Percentiles rank a stretch among this genome's conserved stretches.
These are phyloP conservation scores for Phytophthora palmivora DNA, from an alignment of 352 stramenopile species.

Conservation along the genomic window DNA sequence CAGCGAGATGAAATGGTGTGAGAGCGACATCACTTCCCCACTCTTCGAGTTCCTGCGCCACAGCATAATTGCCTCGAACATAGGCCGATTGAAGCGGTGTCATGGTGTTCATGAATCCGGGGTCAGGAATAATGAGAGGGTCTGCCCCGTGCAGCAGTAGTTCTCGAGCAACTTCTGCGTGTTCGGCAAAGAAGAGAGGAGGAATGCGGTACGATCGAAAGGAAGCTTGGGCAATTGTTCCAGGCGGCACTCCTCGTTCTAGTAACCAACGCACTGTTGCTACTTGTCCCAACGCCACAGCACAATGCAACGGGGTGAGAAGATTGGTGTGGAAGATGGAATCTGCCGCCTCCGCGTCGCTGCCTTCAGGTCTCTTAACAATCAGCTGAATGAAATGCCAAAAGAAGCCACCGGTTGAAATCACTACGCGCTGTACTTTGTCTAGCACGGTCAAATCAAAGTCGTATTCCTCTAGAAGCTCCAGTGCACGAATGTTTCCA, in stretches of 20 bases:
- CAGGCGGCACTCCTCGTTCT: slow-evolving; percentile 43
- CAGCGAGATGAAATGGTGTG: slow-evolving; percentile 63
- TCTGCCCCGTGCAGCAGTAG: slow-evolving; percentile 63
- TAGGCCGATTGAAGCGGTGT: slow-evolving; percentile 75
- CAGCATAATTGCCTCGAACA: slow-evolving; percentile 61
- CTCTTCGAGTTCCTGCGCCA: slow-evolving; percentile 75
- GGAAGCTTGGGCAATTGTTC: slow-evolving; percentile 43
- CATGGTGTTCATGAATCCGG: slow-evolving; percentile 77
- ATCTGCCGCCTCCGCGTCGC: slow-evolving; percentile 49
- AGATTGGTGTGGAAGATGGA: slow-evolving; percentile 78
- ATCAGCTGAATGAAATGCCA: slow-evolving; percentile 72
- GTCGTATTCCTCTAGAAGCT: slow-evolving; percentile 51
- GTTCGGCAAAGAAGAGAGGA: slow-evolving; percentile 72
- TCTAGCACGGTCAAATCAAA: slow-evolving; percentile 65
- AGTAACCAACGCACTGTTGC: slow-evolving; percentile 71
- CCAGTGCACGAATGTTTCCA: slow-evolving; percentile 64
- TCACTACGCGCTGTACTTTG: slow-evolving; percentile 67
- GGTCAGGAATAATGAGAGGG: slow-evolving; percentile 65
- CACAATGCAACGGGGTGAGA: slow-evolving; percentile 75
- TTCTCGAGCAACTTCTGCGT: slow-evolving; percentile 57
- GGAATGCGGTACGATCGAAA: slow-evolving; percentile 65
- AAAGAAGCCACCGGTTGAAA: slow-evolving; percentile 77
- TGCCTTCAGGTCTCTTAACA: slow-evolving; percentile 34
- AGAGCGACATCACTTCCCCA: slow-evolving; percentile 74
- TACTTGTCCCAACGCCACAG: slow-evolving; percentile 62